Evolutionary conservation across 495 filamentous ascomycete species (phyloP).

Genomic region (Penicilliopsis zonata): DNA sequence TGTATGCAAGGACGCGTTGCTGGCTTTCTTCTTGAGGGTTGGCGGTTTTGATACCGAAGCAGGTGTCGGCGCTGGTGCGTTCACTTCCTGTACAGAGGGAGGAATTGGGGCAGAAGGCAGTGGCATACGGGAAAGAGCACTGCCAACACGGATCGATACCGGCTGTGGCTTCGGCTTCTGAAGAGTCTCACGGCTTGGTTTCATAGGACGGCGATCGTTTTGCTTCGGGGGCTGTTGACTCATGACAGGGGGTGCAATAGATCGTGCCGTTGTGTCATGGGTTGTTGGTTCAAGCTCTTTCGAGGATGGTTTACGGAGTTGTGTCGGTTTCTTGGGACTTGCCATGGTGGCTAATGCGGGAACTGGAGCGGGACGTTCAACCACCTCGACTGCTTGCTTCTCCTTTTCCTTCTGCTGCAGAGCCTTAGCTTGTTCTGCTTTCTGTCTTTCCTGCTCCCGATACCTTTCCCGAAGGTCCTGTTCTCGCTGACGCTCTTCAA

Average conservation of each 20-base stretch:
- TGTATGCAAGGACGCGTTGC: constrained; percentile 56
- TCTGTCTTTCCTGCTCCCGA: constrained; percentile 52
- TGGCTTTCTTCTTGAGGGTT: constrained; percentile 48
- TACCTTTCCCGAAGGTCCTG: constrained; percentile 51
- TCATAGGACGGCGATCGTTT: constrained; percentile 51
- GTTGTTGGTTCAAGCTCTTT: constrained; percentile 17
- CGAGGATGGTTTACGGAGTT: constrained; percentile 38
- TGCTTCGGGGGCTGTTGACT: constrained; percentile 31
- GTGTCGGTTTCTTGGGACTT: constrained; percentile 25
- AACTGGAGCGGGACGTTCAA: constrained; percentile 15
- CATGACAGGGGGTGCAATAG: constrained; percentile 37
- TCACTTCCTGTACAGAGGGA: constrained; percentile 48
- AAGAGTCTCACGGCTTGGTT: constrained; percentile 54
- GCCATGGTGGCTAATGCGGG: constrained; percentile 21
- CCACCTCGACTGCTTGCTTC: too few species aligned
- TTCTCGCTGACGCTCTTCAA: constrained; percentile 35
- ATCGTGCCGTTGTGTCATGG: constrained; percentile 25
- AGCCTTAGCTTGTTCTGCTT: constrained; percentile 26
- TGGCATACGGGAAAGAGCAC: constrained; percentile 54
- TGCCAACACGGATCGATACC: constrained; percentile 66
- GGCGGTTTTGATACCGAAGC: constrained; percentile 33
- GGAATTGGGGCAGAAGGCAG: constrained; percentile 45
- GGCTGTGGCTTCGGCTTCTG: constrained; percentile 62
- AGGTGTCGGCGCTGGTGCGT: constrained; percentile 30
- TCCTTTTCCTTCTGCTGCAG: constrained; percentile 25